Conservation (phyloP, 2,329 filamentous ascomycete species). For the Trichophaea hybrida region DNA sequence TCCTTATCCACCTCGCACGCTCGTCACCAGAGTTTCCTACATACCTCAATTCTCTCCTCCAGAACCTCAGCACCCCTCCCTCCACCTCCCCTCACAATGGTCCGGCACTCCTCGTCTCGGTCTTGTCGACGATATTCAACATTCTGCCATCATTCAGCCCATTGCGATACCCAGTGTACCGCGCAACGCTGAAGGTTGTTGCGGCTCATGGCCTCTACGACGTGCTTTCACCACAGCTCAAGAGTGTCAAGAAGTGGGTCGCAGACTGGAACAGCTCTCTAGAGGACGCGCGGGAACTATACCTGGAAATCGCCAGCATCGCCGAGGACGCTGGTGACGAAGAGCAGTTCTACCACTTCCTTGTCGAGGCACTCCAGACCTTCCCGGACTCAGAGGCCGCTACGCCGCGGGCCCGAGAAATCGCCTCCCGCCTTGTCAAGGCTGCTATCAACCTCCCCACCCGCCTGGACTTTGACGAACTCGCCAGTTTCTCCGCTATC, state of each 20-base stretch:
- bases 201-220: conserved; percentile 65
- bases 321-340: conserved; percentile 65
- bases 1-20: conserved; percentile 82
- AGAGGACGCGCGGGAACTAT: conserved; percentile 73
- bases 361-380: conserved; percentile 60
- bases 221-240: conserved; percentile 65
- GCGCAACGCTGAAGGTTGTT: conserved; percentile 75
- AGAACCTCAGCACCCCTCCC: conserved; percentile 76
- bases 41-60: conserved; percentile 76
- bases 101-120: conserved; percentile 69
- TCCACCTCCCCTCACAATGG: conserved; percentile 75
- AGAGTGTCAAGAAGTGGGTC: conserved; percentile 70
- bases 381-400: conserved; percentile 48
- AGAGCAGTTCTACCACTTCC: conserved; percentile 53
- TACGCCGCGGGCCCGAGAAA: conserved; percentile 41
- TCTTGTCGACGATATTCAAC: conserved; percentile 94
- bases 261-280: conserved; percentile 66
- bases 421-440: conserved; percentile 51
- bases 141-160: conserved; percentile 62
- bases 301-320: conserved; percentile 65
- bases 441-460: conserved; percentile 49
- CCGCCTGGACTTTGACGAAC: conserved; percentile 59
- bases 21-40: conserved; percentile 74
- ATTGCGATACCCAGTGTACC: conserved; percentile 76
- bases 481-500: conserved; percentile 58